Percentiles rank a stretch among this genome's conserved stretches.
Conservation (phyloP, 345 rosid species). For the Eucalyptus coolabah region DNA sequence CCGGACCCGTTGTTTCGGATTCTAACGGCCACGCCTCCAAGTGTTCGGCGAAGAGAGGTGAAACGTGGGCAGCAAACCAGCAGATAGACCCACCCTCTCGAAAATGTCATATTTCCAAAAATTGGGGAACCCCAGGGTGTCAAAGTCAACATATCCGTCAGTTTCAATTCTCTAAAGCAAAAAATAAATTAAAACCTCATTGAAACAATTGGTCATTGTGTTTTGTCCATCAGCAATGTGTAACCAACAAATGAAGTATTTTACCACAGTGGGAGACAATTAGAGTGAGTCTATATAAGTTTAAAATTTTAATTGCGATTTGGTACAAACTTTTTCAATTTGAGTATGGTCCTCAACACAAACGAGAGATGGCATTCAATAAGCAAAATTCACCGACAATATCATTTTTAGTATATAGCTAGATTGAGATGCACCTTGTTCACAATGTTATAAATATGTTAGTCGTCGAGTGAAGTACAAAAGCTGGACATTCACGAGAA, state of each 20-base stretch:
- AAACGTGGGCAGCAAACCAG: background rate
- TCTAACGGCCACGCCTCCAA: background rate
- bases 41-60: background rate
- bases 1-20: background rate
- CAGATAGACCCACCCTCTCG: background rate
- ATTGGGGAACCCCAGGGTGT: background rate
- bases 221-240: background rate
- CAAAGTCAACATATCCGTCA: background rate
- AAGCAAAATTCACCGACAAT: background rate
- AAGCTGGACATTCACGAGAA: background rate
- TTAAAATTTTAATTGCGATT: background rate
- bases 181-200: background rate
- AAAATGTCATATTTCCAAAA: background rate
- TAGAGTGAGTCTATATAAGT: background rate
- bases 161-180: background rate
- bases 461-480: background rate
- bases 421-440: background rate
- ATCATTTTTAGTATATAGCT: background rate
- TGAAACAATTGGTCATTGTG: background rate
- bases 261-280: background rate
- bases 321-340: background rate
- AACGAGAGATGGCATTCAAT: background rate
- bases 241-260: background rate
- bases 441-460: background rate
- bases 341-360: background rate